Percentiles rank a stretch among this genome's conserved stretches.
These are phyloP conservation scores for Aspergillus brunneoviolaceus DNA, from an alignment of 2,329 filamentous ascomycete genomes.

Conservation along the genomic window DNA sequence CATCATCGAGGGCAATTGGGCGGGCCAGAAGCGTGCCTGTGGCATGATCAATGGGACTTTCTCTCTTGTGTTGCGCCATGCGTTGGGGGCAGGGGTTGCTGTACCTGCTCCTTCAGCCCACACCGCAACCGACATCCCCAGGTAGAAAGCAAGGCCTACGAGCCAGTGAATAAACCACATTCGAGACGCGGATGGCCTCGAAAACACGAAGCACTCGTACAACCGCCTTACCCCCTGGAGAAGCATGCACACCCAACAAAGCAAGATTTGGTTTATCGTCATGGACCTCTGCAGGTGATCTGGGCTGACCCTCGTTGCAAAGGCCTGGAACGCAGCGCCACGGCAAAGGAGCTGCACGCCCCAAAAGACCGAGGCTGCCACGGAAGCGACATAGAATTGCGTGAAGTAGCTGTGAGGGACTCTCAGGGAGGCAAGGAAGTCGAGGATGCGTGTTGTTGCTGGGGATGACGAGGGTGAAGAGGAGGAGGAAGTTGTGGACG, in stretches of 20 bases:
- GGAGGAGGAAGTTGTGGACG: constrained; percentile 13
- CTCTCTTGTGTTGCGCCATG: neutral
- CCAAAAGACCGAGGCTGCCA: constrained; percentile 73
- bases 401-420: constrained; percentile 88
- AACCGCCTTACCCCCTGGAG: constrained; percentile 73
- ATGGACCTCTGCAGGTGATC: constrained; percentile 48
- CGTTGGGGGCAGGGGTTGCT: constrained; percentile 20
- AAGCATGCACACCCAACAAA: constrained; percentile 71
- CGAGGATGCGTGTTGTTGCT: constrained; percentile 40
- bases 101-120: constrained; percentile 81
- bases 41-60: constrained; percentile 4
- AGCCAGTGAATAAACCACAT: constrained; percentile 89
- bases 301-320: constrained; percentile 46
- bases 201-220: constrained; percentile 68
- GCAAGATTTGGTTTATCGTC: constrained; percentile 60
- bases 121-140: constrained; percentile 68
- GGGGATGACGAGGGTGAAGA: constrained; percentile 9
- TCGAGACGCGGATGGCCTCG: constrained; percentile 65
- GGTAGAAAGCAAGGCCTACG: constrained; percentile 75
- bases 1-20: constrained; percentile 34
- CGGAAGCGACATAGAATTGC: constrained; percentile 78
- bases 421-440: constrained; percentile 54
- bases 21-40: constrained; percentile 35
- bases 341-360: constrained; percentile 58
- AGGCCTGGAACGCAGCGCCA: constrained; percentile 54